Evolutionary conservation across 371 early-diverging fungal genomes (phyloP).

Genomic region (Batkoa obscura): DNA sequence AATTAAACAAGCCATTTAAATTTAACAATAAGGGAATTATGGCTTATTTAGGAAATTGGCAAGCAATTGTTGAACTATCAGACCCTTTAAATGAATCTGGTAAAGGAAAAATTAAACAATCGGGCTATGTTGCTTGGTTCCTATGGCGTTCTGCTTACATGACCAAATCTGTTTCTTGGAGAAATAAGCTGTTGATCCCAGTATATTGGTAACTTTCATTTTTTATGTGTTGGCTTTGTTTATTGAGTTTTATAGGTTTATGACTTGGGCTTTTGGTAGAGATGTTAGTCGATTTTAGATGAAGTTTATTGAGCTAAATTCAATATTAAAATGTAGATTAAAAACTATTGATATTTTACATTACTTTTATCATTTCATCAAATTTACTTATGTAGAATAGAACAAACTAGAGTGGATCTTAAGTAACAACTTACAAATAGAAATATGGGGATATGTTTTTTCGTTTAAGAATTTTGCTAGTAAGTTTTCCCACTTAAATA

Average conservation of each 20-base stretch:
- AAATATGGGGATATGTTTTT: too few species aligned
- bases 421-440: too few species aligned
- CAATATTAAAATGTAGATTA: too few species aligned
- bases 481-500: too few species aligned
- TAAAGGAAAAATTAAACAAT: constrained; percentile 20
- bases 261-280: constrained; percentile 10
- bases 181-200: constrained; percentile 54
- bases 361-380: too few species aligned
- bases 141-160: constrained; percentile 67
- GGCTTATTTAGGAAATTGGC: constrained; percentile 29
- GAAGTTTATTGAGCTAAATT: too few species aligned
- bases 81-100: constrained; percentile 10
- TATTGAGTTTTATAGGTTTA: constrained; percentile 6
- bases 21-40: constrained; percentile 28
- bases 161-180: constrained; percentile 42
- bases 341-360: too few species aligned
- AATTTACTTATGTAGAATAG: too few species aligned
- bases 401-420: too few species aligned
- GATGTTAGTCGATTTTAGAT: constrained; percentile 13
- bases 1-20: constrained; percentile 16
- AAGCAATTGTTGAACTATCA: constrained; percentile 8
- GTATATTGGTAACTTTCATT: constrained; percentile 31
- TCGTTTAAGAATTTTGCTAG: too few species aligned
- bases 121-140: constrained; percentile 36
- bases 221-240: background rate